Evolutionary conservation across 139 green algal genomes (phyloP).

Genomic region (Eudorina sp.): DNA sequence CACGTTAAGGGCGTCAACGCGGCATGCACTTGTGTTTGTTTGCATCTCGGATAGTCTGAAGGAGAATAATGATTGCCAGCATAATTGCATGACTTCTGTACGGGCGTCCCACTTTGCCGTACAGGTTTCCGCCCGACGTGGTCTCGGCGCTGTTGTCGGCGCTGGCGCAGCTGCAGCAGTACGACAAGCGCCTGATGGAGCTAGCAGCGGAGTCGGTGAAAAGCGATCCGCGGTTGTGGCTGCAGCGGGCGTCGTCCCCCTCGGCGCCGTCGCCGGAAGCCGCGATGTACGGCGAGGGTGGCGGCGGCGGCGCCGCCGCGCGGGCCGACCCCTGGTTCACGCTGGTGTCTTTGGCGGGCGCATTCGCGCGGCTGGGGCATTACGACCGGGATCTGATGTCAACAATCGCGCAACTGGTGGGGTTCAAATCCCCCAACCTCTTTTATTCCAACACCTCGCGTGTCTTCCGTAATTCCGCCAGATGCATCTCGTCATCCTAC

Average conservation of each 20-base stretch:
- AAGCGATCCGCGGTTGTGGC: background rate
- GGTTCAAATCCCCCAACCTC: too few relatives aligned
- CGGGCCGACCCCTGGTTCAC: slow-evolving; percentile 3
- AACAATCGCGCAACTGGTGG: background rate
- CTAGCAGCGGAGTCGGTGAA: background rate
- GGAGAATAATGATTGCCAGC: too few relatives aligned
- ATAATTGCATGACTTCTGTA: too few relatives aligned
- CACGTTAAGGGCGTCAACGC: background rate
- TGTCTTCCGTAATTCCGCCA: too few relatives aligned
- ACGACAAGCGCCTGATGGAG: slow-evolving; percentile 1
- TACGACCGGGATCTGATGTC: slow-evolving; percentile 28
- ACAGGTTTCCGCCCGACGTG: slow-evolving; percentile 17
- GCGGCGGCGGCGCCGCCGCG: background rate
- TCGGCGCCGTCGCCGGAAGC: background rate
- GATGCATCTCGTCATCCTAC: too few relatives aligned
- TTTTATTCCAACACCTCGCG: too few relatives aligned
- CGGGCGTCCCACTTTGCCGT: too few relatives aligned
- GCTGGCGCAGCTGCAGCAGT: slow-evolving; percentile 1
- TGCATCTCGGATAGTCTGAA: too few relatives aligned
- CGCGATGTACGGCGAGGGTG: background rate
- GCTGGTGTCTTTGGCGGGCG: background rate
- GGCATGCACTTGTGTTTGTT: background rate
- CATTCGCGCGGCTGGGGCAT: slow-evolving; percentile 4
- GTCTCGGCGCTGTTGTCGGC: background rate
- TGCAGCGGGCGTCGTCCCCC: background rate